These are phyloP conservation scores for Skeletonema potamos DNA, from an alignment of 108 stramenopile species.

Conservation along the genomic window DNA sequence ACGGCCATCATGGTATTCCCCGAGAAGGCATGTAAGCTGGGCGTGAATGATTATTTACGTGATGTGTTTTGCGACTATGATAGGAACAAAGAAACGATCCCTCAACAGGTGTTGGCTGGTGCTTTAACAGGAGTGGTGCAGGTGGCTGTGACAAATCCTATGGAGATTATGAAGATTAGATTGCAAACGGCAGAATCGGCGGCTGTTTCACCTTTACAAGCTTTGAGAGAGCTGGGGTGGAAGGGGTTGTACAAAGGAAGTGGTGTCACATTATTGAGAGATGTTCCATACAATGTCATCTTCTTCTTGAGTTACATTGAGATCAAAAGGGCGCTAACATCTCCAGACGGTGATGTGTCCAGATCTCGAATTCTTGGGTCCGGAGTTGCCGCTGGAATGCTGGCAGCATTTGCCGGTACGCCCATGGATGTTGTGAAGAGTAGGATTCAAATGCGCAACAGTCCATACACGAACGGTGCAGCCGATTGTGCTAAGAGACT, in stretches of 20 bases:
- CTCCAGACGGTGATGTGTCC: conserved; percentile 8
- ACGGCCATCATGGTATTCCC: conserved; percentile 66
- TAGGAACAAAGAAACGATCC: conserved; percentile 13
- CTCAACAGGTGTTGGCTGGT: conserved; percentile 48
- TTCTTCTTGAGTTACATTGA: conserved; percentile 62
- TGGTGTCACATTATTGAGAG: conserved; percentile 52
- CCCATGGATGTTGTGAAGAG: conserved; percentile 55
- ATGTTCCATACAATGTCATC: conserved; percentile 60
- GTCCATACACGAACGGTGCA: conserved; percentile 22
- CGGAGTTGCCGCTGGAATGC: conserved; percentile 50
- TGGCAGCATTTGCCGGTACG: conserved; percentile 50
- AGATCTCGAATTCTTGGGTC: conserved; percentile 28
- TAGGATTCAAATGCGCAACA: conserved; percentile 25
- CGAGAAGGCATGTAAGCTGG: conserved; percentile 67
- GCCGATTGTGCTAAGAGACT: conserved; percentile 26
- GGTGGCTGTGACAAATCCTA: conserved; percentile 71
- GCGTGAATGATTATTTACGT: conserved; percentile 54
- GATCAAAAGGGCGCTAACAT: conserved; percentile 31
- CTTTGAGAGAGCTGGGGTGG: conserved; percentile 47
- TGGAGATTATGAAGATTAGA: conserved; percentile 74
- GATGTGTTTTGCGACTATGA: conserved; percentile 13
- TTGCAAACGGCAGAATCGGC: conserved; percentile 44
- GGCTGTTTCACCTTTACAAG: conserved; percentile 8
- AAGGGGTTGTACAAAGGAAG: conserved; percentile 63
- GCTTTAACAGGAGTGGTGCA: conserved; percentile 66